These are phyloP conservation scores for Cladosporium sp. DNA, from an alignment of 2,329 filamentous ascomycete species.

Conservation along the genomic window DNA sequence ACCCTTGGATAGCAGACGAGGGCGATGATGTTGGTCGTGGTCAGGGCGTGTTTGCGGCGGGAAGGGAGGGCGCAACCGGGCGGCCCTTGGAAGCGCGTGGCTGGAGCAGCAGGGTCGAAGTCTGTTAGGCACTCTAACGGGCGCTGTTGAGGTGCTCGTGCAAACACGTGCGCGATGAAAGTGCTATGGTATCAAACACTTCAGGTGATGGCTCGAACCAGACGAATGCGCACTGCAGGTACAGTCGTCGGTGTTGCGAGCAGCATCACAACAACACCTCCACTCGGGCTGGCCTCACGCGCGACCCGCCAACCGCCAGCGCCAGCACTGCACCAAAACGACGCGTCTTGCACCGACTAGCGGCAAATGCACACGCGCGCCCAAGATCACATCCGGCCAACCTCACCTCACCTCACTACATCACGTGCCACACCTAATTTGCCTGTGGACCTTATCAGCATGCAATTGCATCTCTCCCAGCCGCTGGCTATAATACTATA, in stretches of 20 bases:
- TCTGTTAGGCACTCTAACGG: not conserved
- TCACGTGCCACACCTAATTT: too few relatives aligned
- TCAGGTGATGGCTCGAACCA: not conserved
- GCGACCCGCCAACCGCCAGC: conserved; percentile 1
- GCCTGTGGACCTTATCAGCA: too few relatives aligned
- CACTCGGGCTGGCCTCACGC: not conserved
- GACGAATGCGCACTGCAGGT: not conserved
- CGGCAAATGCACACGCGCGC: not conserved
- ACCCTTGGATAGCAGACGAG: not conserved
- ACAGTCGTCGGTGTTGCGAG: too few relatives aligned
- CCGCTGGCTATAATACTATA: too few relatives aligned
- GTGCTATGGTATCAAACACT: too few relatives aligned
- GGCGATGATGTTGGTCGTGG: conserved; percentile 2
- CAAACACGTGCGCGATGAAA: too few relatives aligned
- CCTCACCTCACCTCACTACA: not conserved
- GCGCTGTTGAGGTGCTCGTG: too few relatives aligned
- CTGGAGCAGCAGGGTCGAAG: conserved; percentile 1
- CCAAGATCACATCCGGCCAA: not conserved
- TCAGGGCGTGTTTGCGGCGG: conserved; percentile 7
- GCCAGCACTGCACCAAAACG: not conserved
- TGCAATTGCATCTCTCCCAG: too few relatives aligned
- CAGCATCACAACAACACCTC: not conserved
- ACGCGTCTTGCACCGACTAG: not conserved
- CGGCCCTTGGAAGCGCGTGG: conserved; percentile 2
- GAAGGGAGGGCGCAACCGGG: not conserved